Evolutionary conservation across 208 protist genomes (phyloP), one percentile per base, ranked within the genome.

Genomic region (Trypanosoma melophagium): DNA sequence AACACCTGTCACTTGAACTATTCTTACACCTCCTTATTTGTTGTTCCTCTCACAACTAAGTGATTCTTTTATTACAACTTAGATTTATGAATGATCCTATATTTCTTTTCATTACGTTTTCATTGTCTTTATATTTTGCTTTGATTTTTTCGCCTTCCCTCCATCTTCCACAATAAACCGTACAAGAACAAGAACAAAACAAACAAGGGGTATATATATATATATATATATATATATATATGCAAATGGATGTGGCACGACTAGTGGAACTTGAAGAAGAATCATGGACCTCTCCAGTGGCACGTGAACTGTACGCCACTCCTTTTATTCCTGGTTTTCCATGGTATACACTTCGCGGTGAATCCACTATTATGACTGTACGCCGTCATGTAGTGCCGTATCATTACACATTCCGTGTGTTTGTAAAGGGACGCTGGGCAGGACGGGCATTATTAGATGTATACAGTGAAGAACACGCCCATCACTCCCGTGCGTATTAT

Each of bases 361-460:
- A 35, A 35, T 35, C n/a, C 44, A 58, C 17, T 5, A 7, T 35
- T 5, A 7, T 35, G 28, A 35, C 28, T 12, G 77, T 66, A 45
- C 81, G 83, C 1, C 86, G 90, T 3, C 77, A 91, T 61, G 94
- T 98, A 5, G 50, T 83, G 4, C 95, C 96, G 12, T 98, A 98
- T 72, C 74, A 89, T 56, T 97, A 86, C 63, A 79, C 77, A 31
- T 97, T 97, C 74, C 83, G 79, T 22, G 90, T 95, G 0, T 93
- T 92, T 69, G 93, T 88, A 24, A 98, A 98, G 66, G 92, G 93
- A 0, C 77, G 97, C 4, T 98, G 97, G 96, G 76, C 95, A 4
- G 96, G 95, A 24, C 76, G 73, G 2, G 55, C 52, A 0, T 51
- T 98, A n/a, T 55, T 98, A 17, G 83, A 95, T 22, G 77, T 98